phyloP scores from a whole-genome alignment of 1,139 yeast species.

The Lodderomyces margitis region DNA sequence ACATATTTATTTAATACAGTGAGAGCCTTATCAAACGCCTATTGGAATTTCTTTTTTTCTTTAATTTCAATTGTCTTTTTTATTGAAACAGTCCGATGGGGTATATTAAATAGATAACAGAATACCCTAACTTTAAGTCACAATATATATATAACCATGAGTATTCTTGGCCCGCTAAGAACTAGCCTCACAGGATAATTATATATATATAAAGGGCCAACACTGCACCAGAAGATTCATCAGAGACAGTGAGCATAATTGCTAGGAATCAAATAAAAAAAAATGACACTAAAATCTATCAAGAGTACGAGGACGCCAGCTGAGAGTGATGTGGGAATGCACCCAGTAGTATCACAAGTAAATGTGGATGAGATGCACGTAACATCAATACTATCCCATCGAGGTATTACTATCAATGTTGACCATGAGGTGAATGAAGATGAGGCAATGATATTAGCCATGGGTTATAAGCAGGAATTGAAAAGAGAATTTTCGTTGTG shows the following conservation, averaged over 20 bases:
- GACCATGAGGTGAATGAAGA: conserved; percentile 50
- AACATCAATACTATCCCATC: conserved; percentile 41
- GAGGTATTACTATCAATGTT: conserved; percentile 38
- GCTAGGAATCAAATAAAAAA: neutral
- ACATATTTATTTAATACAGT: too few species aligned
- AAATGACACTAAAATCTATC: neutral
- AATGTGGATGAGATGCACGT: conserved; percentile 41
- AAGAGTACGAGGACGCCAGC: neutral
- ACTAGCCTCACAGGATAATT: too few species aligned
- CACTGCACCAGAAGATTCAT: too few species aligned
- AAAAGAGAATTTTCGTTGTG: conserved; percentile 64
- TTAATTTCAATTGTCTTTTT: too few species aligned
- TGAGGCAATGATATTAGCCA: conserved; percentile 57
- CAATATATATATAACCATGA: too few species aligned
- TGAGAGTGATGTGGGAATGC: conserved; percentile 12
- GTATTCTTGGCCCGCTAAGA: too few species aligned
- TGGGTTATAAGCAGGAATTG: conserved; percentile 75
- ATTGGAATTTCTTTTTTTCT: too few species aligned
- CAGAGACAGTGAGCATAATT: too few species aligned
- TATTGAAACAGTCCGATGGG: too few species aligned
- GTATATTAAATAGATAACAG: too few species aligned
- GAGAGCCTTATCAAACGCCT: too few species aligned
- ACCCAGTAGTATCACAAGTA: conserved; percentile 35
- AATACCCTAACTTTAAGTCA: too few species aligned
- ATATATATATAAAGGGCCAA: neutral